Base-by-base conservation (phyloP, 805 yeast species). In the Kuraishia molischiana region DNA sequence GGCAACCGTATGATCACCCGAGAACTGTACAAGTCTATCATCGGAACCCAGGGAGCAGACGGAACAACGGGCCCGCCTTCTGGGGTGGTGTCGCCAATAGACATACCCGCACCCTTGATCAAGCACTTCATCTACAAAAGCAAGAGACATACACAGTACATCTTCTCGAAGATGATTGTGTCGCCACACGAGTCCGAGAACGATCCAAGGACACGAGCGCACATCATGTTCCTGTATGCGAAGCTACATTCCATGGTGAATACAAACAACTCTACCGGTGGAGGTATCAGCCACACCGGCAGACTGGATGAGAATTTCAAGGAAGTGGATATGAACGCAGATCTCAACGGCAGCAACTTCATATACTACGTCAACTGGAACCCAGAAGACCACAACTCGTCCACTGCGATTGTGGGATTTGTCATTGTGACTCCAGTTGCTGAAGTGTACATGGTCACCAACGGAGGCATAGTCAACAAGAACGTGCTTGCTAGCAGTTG, bases 51-150 rank as follows among this genome's bases (percentile, higher is more conserved):
- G 32, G 57, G 57, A 1, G 38, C 44, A 5, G 49, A 52, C 41
- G 58, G 56, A 19, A 36, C 37, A 10, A 52, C 54, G 14, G 52
- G 54, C 6, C 49, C 53, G 14, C 44, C 56, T 18, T 47, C 49
- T 15, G 66, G 64, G 14, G 61, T 73, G 2, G 57, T 70, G 21
- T 61, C 65, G 38, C 65, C 75, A 4, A 61, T 67, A 15, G 78
- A 69, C 35, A 63, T 77, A 18, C 75, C 74, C 1, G 80, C 78
- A 0, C 74, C 74, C 3, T 45, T 68, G 21, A 69, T 90, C 9
- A 72, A 76, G 42, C 96, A 87, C 59, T 92, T 89, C 52, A 69
- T 87, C 19, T 89, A 76, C 64, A 87, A 85, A 56, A 74, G 85
- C 24, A 79, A 74, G 41, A 61, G 61, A 18, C 72, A 73, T 40